phyloP scores from a whole-genome alignment of 495 filamentous ascomycete genomes.

The Aspergillus wentii region DNA sequence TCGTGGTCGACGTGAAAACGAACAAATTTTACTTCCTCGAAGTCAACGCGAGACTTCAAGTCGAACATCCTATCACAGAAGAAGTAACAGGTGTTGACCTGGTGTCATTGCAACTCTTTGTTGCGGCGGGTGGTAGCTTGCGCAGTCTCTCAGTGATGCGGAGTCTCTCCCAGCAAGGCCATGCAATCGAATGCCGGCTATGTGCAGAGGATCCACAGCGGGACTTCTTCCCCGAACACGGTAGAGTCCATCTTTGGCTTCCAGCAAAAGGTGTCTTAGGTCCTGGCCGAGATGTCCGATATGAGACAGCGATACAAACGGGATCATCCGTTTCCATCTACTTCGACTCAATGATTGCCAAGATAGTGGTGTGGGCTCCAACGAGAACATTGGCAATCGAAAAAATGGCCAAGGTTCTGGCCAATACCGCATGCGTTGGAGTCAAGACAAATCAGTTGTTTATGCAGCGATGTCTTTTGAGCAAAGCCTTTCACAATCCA shows the following conservation, averaged over 20 bases:
- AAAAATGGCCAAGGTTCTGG: conserved; percentile 65
- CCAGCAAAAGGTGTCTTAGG: conserved; percentile 45
- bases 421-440: conserved; percentile 77
- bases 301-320: conserved; percentile 77
- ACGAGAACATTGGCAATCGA: conserved; percentile 69
- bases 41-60: conserved; percentile 89
- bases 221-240: conserved; percentile 82
- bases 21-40: conserved; percentile 91
- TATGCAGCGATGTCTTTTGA: conserved; percentile 68
- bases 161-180: conserved; percentile 59
- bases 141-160: conserved; percentile 65
- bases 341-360: conserved; percentile 94
- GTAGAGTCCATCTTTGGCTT: conserved; percentile 57
- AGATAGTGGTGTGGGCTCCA: conserved; percentile 76
- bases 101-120: conserved; percentile 79
- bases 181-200: conserved; percentile 82
- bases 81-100: conserved; percentile 83
- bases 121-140: conserved; percentile 69
- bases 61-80: conserved; percentile 91
- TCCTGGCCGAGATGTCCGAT: conserved; percentile 58
- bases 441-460: conserved; percentile 87
- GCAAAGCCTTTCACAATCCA: conserved; percentile 66
- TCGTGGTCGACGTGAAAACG: conserved; percentile 83
- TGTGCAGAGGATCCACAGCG: conserved; percentile 82
- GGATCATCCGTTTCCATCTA: conserved; percentile 79